Conservation (phyloP, 2,329 filamentous ascomycete species). For the Neocucurbitaria cava region DNA sequence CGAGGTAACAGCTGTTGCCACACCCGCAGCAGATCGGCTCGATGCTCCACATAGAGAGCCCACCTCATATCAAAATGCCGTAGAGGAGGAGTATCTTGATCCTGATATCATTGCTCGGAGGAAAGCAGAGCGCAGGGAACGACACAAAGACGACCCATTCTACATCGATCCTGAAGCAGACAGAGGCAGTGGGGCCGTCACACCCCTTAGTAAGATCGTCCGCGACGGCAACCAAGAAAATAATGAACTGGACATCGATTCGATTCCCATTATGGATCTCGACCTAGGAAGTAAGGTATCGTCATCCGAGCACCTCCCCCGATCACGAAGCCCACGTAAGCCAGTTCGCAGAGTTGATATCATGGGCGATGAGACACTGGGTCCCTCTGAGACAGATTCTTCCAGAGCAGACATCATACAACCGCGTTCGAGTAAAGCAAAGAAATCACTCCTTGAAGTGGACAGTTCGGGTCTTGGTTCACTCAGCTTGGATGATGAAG, state of each 20-base stretch:
- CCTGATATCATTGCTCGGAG: conserved; percentile 75
- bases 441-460: conserved; percentile 78
- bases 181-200: conserved; percentile 67
- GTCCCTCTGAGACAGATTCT: conserved; percentile 39
- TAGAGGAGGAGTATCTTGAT: conserved; percentile 66
- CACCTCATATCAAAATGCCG: conserved; percentile 55
- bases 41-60: conserved; percentile 47
- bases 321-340: conserved; percentile 37
- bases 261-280: conserved; percentile 94
- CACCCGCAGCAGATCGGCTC: conserved; percentile 53
- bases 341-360: conserved; percentile 53
- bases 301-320: conserved; percentile 25
- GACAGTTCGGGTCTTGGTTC: conserved; percentile 82
- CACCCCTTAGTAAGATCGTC: conserved; percentile 79
- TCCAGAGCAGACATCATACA: conserved; percentile 42
- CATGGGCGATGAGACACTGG: conserved; percentile 57
- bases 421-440: conserved; percentile 45
- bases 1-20: conserved; percentile 20
- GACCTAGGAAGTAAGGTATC: conserved; percentile 64
- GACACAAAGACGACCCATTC: conserved; percentile 92
- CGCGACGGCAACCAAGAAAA: conserved; percentile 68
- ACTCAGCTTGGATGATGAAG: conserved; percentile 67
- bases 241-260: conserved; percentile 85
- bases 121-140: conserved; percentile 77
- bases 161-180: conserved; percentile 72